phyloP scores from a whole-genome alignment of 176 grass and related monocot genomes.

The Carex pumila region DNA sequence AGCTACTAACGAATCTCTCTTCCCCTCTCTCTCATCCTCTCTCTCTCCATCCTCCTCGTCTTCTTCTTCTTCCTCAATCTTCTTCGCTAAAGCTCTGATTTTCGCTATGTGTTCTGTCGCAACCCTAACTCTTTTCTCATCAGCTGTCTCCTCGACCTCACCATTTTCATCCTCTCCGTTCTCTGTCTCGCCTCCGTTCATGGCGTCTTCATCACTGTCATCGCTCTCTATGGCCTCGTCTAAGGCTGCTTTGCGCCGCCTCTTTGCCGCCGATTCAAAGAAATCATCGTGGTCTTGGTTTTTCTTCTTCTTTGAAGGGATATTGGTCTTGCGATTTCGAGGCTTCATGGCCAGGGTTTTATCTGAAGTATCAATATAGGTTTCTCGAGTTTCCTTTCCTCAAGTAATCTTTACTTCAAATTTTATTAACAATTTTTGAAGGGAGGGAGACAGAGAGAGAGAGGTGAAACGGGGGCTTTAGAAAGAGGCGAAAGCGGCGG shows the following conservation, averaged over 20 bases:
- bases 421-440: background rate
- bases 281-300: constrained; percentile 35
- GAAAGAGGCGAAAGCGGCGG: constrained; percentile 3
- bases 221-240: constrained; percentile 60
- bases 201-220: constrained; percentile 48
- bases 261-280: constrained; percentile 67
- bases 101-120: constrained; percentile 56
- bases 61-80: constrained; percentile 43
- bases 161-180: constrained; percentile 24
- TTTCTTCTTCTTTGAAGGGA: constrained; percentile 5
- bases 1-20: constrained; percentile 45
- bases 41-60: constrained; percentile 27
- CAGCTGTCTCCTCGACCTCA: constrained; percentile 51
- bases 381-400: background rate
- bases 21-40: constrained; percentile 27
- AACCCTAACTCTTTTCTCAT: constrained; percentile 72
- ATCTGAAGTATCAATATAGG: background rate
- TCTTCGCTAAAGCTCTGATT: constrained; percentile 37
- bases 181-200: background rate
- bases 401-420: background rate
- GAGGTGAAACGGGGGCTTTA: background rate
- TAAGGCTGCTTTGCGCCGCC: constrained; percentile 16
- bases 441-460: background rate
- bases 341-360: background rate
- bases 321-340: constrained; percentile 10